Percentiles rank a stretch among this genome's conserved stretches.
These are phyloP conservation scores for Jamesozyma piceae DNA, from an alignment of 805 yeast species.

Conservation along the genomic window DNA sequence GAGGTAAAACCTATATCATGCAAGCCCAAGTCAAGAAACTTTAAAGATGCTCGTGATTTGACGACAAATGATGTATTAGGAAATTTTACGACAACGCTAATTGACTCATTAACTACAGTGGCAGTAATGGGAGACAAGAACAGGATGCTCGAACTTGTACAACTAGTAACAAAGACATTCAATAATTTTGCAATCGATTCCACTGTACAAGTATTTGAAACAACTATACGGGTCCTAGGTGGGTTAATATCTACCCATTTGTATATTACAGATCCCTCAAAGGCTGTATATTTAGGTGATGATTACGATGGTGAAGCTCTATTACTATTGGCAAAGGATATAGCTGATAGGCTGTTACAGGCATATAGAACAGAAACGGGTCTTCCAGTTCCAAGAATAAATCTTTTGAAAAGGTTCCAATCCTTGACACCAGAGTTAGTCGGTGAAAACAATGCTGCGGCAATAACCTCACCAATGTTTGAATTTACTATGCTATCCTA, in stretches of 20 bases:
- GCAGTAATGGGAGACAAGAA: slow-evolving; percentile 60
- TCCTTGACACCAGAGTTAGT: slow-evolving; percentile 37
- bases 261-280: slow-evolving; percentile 44
- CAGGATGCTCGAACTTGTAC: slow-evolving; percentile 41
- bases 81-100: slow-evolving; percentile 64
- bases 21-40: slow-evolving; percentile 56
- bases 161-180: slow-evolving; percentile 32
- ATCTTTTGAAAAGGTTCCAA: slow-evolving; percentile 37
- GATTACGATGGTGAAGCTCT: slow-evolving; percentile 58
- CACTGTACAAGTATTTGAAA: slow-evolving; percentile 80
- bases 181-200: slow-evolving; percentile 52
- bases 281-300: slow-evolving; percentile 31
- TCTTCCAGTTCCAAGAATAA: slow-evolving; percentile 74
- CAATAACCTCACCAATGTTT: slow-evolving; percentile 73
- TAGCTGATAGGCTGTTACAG: slow-evolving; percentile 61
- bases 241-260: slow-evolving; percentile 73
- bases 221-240: slow-evolving; percentile 74
- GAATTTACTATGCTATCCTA: slow-evolving; percentile 71
- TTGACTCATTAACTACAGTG: slow-evolving; percentile 74
- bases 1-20: slow-evolving; percentile 73
- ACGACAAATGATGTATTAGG: slow-evolving; percentile 79
- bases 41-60: slow-evolving; percentile 40
- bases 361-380: slow-evolving; percentile 59
- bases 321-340: slow-evolving; percentile 59
- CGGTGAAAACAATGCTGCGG: slow-evolving; percentile 75